These are phyloP conservation scores for Raffaelea ambrosiae DNA, from an alignment of 2,329 filamentous ascomycete species.

Conservation along the genomic window DNA sequence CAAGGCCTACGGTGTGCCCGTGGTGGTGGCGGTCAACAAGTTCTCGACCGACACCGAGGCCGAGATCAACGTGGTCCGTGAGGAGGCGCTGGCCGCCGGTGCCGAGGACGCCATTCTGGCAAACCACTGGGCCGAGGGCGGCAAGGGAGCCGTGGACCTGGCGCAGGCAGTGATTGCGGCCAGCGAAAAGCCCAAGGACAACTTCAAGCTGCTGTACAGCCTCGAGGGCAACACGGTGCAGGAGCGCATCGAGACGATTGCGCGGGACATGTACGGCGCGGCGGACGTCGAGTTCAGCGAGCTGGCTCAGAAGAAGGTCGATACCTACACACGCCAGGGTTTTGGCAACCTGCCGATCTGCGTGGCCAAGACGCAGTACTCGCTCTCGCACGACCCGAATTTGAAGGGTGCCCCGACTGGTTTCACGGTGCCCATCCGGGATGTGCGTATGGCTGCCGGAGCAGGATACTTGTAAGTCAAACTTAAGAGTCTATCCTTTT, in stretches of 20 bases:
- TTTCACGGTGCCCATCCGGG: conserved; percentile 89
- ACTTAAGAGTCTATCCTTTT: no score
- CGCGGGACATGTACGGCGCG: conserved; percentile 90
- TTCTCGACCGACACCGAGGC: conserved; percentile 91
- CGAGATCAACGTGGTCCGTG: conserved; percentile 79
- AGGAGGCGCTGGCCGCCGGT: conserved; percentile 85
- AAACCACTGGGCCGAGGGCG: conserved; percentile 96
- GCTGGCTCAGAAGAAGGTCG: conserved; percentile 90
- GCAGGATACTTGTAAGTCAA: conserved; percentile 74
- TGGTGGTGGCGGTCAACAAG: conserved; percentile 95
- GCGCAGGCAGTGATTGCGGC: conserved; percentile 80
- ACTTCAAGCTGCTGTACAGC: conserved; percentile 81
- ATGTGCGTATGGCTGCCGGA: conserved; percentile 88
- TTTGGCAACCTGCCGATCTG: conserved; percentile 92
- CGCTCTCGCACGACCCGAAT: conserved; percentile 81
- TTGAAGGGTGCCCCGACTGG: conserved; percentile 92
- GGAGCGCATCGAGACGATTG: conserved; percentile 83
- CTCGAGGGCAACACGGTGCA: conserved; percentile 69
- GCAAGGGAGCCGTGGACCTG: conserved; percentile 79
- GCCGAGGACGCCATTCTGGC: conserved; percentile 89
- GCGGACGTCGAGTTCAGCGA: conserved; percentile 86
- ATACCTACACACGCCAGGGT: conserved; percentile 86
- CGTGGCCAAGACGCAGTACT: conserved; percentile 98
- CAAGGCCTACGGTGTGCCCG: conserved; percentile 79
- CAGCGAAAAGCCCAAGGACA: conserved; percentile 57